Evolutionary conservation across 768 basidiomycete species (phyloP).

Genomic region (Rhizopogon vulgaris): DNA sequence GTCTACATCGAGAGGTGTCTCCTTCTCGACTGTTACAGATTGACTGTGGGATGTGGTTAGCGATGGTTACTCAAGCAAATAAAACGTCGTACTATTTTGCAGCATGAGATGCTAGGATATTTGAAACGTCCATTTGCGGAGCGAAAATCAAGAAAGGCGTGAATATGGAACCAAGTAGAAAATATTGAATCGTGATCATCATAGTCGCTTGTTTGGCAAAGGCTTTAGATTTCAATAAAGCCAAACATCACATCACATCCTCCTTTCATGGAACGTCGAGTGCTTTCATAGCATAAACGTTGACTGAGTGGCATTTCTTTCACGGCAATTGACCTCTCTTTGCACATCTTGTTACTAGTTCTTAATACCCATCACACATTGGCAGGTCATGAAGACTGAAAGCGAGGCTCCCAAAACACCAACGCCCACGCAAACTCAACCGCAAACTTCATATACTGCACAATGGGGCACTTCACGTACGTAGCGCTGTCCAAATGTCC

Average conservation of each 20-base stretch:
- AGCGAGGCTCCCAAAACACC: constrained; percentile 29
- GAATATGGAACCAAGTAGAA: not conserved
- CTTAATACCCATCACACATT: not conserved
- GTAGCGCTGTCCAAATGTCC: constrained; percentile 8
- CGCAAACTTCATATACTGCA: constrained; percentile 26
- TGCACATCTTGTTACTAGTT: not conserved
- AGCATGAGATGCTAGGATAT: constrained; percentile 67
- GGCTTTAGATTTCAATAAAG: constrained; percentile 16
- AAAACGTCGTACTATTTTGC: constrained; percentile 56
- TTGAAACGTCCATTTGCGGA: constrained; percentile 75
- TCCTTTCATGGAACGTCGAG: too few relatives aligned
- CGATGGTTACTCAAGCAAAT: not conserved
- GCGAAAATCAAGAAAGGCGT: not conserved
- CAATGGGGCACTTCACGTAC: constrained; percentile 36
- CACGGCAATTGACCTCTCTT: not conserved
- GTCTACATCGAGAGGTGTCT: constrained; percentile 76
- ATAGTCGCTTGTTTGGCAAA: constrained; percentile 5
- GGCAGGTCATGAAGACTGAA: constrained; percentile 36
- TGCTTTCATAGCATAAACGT: too few relatives aligned
- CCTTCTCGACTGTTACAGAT: constrained; percentile 67
- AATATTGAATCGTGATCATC: not conserved
- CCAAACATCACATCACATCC: constrained; percentile 11
- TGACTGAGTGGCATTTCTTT: not conserved
- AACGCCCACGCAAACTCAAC: constrained; percentile 24
- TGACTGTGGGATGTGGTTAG: constrained; percentile 38